Percentiles rank a stretch among this genome's conserved stretches.
Conservation (phyloP, 2,329 filamentous ascomycete species). For the Ophiostoma ulmi region DNA sequence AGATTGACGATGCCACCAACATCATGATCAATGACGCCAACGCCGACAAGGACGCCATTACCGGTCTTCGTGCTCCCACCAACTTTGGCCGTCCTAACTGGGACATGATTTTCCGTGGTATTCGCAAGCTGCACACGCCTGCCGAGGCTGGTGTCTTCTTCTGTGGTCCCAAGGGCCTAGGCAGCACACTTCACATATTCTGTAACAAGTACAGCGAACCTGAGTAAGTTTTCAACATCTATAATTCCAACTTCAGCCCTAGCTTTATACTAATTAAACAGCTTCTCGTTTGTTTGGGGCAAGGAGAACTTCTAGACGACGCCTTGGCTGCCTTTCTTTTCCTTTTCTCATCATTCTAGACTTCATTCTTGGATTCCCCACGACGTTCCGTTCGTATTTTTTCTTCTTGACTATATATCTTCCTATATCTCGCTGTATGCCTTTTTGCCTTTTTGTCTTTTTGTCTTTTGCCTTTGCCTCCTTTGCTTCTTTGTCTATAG, state of each 20-base stretch:
- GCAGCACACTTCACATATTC: constrained; percentile 71
- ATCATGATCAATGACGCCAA: constrained; percentile 91
- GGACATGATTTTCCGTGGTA: constrained; percentile 83
- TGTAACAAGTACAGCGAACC: constrained; percentile 86
- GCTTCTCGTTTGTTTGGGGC: constrained; percentile 63
- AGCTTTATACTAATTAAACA: constrained; percentile 29
- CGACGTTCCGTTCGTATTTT: constrained; percentile 6
- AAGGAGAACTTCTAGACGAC: constrained; percentile 61
- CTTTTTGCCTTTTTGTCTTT: background rate
- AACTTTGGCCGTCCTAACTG: constrained; percentile 85
- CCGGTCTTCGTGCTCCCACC: constrained; percentile 72
- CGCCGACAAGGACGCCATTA: constrained; percentile 78
- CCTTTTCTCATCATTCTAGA: constrained; percentile 18
- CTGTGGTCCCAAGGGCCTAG: constrained; percentile 75
- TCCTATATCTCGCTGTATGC: constrained; percentile 6
- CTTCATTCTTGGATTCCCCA: constrained; percentile 25
- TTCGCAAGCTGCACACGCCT: constrained; percentile 70
- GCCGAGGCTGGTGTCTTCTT: constrained; percentile 77
- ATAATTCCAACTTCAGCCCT: background rate
- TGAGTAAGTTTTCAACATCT: constrained; percentile 51
- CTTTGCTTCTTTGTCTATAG: constrained; percentile 18
- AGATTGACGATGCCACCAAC: constrained; percentile 78
- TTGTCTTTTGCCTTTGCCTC: background rate
- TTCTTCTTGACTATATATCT: constrained; percentile 13
- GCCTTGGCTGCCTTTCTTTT: constrained; percentile 1